Evolutionary conservation across 2,329 filamentous ascomycete species (phyloP), one percentile per base, ranked within the genome.

Genomic region (Phaeosphaeriaceae sp.): DNA sequence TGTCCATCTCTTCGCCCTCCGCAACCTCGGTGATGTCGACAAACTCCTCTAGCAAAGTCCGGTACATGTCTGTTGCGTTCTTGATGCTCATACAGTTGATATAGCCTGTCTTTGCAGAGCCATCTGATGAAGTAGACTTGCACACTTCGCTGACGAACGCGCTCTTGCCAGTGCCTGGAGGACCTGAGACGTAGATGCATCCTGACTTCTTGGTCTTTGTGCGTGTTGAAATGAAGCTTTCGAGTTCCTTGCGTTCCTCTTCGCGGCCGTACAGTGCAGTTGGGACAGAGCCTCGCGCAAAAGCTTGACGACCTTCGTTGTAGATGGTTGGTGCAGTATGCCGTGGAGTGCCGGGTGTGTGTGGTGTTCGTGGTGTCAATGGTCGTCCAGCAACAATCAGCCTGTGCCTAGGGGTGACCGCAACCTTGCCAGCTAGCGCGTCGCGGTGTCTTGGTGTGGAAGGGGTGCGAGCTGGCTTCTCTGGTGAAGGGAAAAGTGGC

Each of bases 1-100:
- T 84, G 6, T 87, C 83, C 54, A 89, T 85, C 33, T 91, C 89
- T 49, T 91, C 87, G 59, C 85, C 86, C 66, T 91, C 90, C 10
- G 85, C 79, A 36, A 88, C 76, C 42, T 89, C 85, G 19, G 80
- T 77, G 31, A 85, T 83, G 54, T 88, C 83, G 13, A 84, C 84
- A 44, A 94, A 86, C 54, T 86, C 85, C 64, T 91, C 88, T 13
- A 94, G 79, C 19, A 99, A 81, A 20, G 89, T 93, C 61, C 85
- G 85, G 77, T 96, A 96, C 21, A 99, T 84, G 73, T 97, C 93
- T 65, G 88, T 89, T 1, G 93, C 91, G 33, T 88, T 92, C 72
- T 95, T 96, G 78, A 97, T 89, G 78, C 93, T 97, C 89, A 97
- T 97, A 79, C 95, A 99, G 76, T 99, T 99, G 83, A 99, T 85